Evolutionary conservation across 495 filamentous ascomycete genomes (phyloP).

Genomic region (Achaetomiella virescens): DNA sequence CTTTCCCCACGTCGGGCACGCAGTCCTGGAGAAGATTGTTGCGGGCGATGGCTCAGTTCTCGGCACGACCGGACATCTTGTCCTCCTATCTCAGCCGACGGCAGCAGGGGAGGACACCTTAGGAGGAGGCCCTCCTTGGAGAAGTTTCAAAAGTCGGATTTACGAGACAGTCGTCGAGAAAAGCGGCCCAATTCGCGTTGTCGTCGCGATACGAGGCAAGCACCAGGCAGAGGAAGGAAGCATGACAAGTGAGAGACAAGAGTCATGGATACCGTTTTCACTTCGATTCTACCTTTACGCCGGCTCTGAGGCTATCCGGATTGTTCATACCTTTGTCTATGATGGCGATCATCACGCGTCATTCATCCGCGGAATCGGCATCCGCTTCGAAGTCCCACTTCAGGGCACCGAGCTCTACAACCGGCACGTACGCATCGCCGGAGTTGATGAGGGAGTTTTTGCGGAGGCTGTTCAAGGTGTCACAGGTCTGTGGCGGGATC

Average conservation of each 20-base stretch:
- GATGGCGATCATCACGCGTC: background rate
- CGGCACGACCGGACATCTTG: background rate
- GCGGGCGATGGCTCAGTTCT: background rate
- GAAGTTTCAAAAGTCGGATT: background rate
- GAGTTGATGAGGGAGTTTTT: background rate
- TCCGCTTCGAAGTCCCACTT: background rate
- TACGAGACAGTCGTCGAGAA: background rate
- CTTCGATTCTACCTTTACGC: conserved; percentile 2
- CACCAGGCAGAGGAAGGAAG: no score
- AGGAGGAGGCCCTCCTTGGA: background rate
- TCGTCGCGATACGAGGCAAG: conserved; percentile 1
- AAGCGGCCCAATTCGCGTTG: background rate
- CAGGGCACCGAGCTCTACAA: conserved; percentile 1
- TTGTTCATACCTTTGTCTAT: background rate
- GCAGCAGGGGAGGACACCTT: no score
- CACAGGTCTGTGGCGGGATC: background rate
- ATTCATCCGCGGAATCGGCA: background rate
- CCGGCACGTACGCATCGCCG: conserved; percentile 1
- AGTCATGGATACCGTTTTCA: background rate
- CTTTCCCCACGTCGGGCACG: background rate
- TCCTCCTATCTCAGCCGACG: no score
- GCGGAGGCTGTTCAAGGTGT: background rate
- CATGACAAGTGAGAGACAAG: background rate
- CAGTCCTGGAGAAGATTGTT: background rate
- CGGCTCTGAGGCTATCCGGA: background rate